A percentile compares a stretch with the other conserved stretches of the same genome.
Evolutionary conservation across 176 grass and related monocot genomes (phyloP).

Genomic region (Oryza longistaminata): DNA sequence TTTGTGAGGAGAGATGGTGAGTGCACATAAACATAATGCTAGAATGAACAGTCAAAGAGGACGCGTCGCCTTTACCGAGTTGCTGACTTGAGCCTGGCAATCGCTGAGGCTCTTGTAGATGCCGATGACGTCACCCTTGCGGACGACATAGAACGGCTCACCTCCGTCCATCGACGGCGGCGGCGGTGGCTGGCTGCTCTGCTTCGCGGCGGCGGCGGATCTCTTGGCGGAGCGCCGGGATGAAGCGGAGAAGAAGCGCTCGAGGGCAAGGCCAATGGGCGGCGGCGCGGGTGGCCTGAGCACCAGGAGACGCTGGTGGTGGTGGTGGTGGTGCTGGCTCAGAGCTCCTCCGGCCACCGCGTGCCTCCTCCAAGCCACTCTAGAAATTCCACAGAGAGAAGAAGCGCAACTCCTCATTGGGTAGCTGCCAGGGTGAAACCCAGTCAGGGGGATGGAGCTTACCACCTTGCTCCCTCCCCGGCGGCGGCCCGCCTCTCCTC

Average conservation of each 20-base stretch:
- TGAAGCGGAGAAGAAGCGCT: conserved; percentile 40
- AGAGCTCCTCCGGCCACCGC: neutral
- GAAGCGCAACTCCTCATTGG: conserved; percentile 34
- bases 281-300: conserved; percentile 2
- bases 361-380: conserved; percentile 35
- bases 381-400: conserved; percentile 32
- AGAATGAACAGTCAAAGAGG: neutral
- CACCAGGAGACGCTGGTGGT: neutral
- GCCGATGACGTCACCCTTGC: conserved; percentile 67
- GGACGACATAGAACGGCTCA: conserved; percentile 70
- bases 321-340: neutral
- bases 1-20: neutral
- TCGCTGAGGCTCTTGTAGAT: conserved; percentile 73
- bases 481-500: neutral
- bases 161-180: conserved; percentile 34
- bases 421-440: neutral
- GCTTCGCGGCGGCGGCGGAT: conserved; percentile 21
- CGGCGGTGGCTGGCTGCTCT: conserved; percentile 8
- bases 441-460: neutral
- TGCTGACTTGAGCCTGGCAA: conserved; percentile 85
- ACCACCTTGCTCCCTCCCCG: neutral
- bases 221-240: conserved; percentile 30
- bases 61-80: conserved; percentile 42
- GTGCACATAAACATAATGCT: neutral
- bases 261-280: neutral